These are phyloP conservation scores for Sphaerostilbella broomeana DNA, from an alignment of 2,329 filamentous ascomycete species.

Conservation along the genomic window DNA sequence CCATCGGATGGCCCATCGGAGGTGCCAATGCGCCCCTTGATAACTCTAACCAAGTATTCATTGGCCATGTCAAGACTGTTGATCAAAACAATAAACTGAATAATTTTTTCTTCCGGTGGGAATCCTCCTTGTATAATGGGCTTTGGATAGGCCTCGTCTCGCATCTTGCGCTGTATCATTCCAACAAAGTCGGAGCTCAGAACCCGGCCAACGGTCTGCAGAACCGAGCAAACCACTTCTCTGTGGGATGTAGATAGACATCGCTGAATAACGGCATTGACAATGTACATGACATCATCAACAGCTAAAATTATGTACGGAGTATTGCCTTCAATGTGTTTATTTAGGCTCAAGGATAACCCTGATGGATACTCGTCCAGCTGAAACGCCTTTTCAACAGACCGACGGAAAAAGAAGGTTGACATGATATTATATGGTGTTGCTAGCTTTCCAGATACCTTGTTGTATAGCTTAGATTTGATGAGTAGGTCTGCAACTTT, in stretches of 20 bases:
- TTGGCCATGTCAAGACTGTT: slow-evolving; percentile 92
- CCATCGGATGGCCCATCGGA: slow-evolving; percentile 31
- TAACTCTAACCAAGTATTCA: slow-evolving; percentile 84
- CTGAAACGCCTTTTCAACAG: slow-evolving; percentile 96
- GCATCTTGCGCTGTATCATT: slow-evolving; percentile 97
- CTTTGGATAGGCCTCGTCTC: slow-evolving; percentile 88
- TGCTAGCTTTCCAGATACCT: slow-evolving; percentile 67
- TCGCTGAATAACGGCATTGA: slow-evolving; percentile 83
- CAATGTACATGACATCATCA: slow-evolving; percentile 99
- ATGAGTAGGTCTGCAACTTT: slow-evolving; percentile 66
- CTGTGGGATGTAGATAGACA: slow-evolving; percentile 80
- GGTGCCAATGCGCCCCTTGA: slow-evolving; percentile 56
- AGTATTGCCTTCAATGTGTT: slow-evolving; percentile 65
- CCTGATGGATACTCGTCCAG: slow-evolving; percentile 81
- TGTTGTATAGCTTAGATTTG: slow-evolving; percentile 73
- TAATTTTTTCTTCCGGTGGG: slow-evolving; percentile 80
- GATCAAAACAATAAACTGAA: slow-evolving; percentile 85
- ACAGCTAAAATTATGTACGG: slow-evolving; percentile 93
- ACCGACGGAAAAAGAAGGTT: slow-evolving; percentile 92
- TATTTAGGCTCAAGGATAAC: slow-evolving; percentile 68
- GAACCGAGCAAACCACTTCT: slow-evolving; percentile 66
- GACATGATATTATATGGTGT: slow-evolving; percentile 87
- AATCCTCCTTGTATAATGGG: slow-evolving; percentile 69
- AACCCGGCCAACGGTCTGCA: slow-evolving; percentile 73
- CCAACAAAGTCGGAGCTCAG: slow-evolving; percentile 86